Percentiles rank a stretch among this genome's conserved stretches.
phyloP scores from a whole-genome alignment of 805 yeast genomes.

The Metschnikowia vanudenii region DNA sequence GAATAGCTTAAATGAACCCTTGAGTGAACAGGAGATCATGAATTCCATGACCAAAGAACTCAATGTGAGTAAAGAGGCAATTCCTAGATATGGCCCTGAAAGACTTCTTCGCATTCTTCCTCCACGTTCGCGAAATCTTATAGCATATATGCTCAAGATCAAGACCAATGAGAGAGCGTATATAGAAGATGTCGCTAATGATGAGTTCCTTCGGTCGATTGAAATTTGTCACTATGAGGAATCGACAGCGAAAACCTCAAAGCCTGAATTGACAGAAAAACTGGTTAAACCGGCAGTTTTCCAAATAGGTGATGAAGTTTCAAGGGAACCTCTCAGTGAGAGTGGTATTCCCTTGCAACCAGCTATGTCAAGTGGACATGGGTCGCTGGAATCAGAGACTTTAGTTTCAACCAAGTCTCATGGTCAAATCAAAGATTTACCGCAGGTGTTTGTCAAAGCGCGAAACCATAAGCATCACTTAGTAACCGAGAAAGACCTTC shows the following conservation, averaged over 20 bases:
- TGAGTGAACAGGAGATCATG: conserved; percentile 12
- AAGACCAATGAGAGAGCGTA: conserved; percentile 57
- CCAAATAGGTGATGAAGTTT: conserved; percentile 4
- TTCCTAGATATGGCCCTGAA: conserved; percentile 57
- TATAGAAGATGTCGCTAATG: conserved; percentile 54
- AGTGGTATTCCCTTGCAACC: neutral
- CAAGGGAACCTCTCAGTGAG: conserved; percentile 1
- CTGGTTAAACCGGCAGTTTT: conserved; percentile 7
- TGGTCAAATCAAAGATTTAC: neutral
- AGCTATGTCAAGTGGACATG: neutral
- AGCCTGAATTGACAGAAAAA: conserved; percentile 13
- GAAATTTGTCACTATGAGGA: conserved; percentile 46
- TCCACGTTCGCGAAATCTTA: conserved; percentile 54
- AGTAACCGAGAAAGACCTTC: conserved; percentile 63
- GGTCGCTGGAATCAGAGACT: neutral
- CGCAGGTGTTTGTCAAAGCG: conserved; percentile 17
- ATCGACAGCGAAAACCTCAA: too few relatives aligned
- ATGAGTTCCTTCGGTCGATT: conserved; percentile 59
- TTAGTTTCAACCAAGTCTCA: neutral
- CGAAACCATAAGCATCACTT: conserved; percentile 62
- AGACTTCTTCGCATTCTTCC: conserved; percentile 74
- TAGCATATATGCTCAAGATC: conserved; percentile 63
- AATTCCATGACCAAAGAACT: conserved; percentile 15
- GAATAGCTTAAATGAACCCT: conserved; percentile 14
- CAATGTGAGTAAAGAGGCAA: conserved; percentile 9